These are phyloP conservation scores for Vaccinium vitisidaea DNA, from an alignment of 148 eudicot species.

Conservation along the genomic window DNA sequence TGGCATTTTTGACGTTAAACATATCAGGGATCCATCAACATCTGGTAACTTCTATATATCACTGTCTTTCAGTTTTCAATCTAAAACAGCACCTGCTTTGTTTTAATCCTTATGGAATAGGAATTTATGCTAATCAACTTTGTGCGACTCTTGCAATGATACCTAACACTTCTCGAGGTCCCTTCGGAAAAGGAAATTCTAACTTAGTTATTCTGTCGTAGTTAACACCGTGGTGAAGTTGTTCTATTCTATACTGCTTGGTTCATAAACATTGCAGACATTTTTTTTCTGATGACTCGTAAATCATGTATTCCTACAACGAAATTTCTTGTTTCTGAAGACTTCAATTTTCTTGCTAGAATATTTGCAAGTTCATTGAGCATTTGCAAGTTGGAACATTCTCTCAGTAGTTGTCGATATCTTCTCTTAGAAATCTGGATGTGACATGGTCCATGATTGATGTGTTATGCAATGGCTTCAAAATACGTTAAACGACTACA, in stretches of 20 bases:
- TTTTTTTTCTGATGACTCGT: not conserved
- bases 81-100: not conserved
- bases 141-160: not conserved
- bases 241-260: no score
- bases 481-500: not conserved
- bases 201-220: not conserved
- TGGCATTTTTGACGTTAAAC: slow-evolving; percentile 66
- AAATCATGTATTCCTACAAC: not conserved
- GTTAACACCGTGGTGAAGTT: no score
- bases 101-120: not conserved
- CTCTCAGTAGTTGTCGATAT: not conserved
- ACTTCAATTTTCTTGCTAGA: not conserved
- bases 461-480: not conserved
- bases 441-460: not conserved
- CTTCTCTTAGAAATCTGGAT: not conserved
- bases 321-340: not conserved
- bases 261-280: not conserved
- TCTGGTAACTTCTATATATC: slow-evolving; percentile 54
- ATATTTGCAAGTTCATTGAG: not conserved
- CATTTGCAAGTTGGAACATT: not conserved
- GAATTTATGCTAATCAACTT: not conserved
- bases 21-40: slow-evolving; percentile 59
- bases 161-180: not conserved
- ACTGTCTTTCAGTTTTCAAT: not conserved
- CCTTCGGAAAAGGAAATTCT: not conserved